Evolutionary conservation across 2,329 filamentous ascomycete genomes (phyloP), one percentile per base, ranked within the genome.

Genomic region (Atkinsonella hypoxylon): DNA sequence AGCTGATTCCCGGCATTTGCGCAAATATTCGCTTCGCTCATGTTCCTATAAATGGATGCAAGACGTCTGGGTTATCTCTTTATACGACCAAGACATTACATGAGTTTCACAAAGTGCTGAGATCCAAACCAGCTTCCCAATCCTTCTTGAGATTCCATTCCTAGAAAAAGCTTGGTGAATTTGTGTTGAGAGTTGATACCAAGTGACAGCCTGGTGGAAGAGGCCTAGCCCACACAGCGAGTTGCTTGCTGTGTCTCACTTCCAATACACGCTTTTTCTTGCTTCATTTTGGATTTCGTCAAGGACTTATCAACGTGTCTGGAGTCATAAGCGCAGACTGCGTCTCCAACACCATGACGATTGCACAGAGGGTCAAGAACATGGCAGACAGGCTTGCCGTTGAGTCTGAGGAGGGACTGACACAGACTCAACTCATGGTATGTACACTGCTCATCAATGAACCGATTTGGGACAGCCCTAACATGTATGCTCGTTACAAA

Each of bases 381-480:
- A 71, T 72, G 65, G 66, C 67, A 50, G 66, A 78, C 41, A 89
- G 80, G 71, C 64, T 90, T 51, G 82, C 85, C 44, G 86, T 93
- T 52, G 76, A 85, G 51, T 71, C 78, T 50, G 89, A 95, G 67
- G 79, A 83, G 1, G 88, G 87, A 44, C 76, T 96, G 60, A 86
- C 82, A 8, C 82, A 77, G 49, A 78, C 83, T 15, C 87, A 95
- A 72, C 73, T 94, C 58, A 89, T 95, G 84, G 77, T 79, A 70
- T 58, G 69, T 79, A 70, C 58, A 69, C 53, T 39, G 15, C 20
- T 42, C 20, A 45, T 18, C 42, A 31, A 22, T 6, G 36, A 15
- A 30, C 31, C 36, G 47, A 30, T 4, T 38, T 30, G 18, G 11
- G 9, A 6, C 17, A 13, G 9, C 17, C 30, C 31, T 43, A 36